Base-by-base conservation (phyloP, 2,329 filamentous ascomycete species). In the Myriosclerotinia duriaeana region DNA sequence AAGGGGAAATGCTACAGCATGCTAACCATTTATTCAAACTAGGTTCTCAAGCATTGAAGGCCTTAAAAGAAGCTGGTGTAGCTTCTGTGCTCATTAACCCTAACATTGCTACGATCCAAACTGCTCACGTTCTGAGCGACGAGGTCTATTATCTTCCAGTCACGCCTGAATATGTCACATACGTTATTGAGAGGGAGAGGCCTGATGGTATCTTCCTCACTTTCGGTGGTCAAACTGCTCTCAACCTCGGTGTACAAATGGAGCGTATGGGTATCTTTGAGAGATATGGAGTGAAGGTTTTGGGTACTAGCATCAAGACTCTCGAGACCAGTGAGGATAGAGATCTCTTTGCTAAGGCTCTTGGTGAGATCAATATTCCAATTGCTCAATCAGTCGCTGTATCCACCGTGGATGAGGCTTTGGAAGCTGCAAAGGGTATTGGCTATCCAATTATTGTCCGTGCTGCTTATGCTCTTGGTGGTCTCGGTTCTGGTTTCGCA, bases 141-240 rank as follows among this genome's bases (percentile, higher is more conserved):
- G 93, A 98, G 82, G 91, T 98, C 76, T 98, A 98, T 85, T 98
- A 97, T 80, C 89, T 98, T 48, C 95, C 95, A 66, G 93, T 99
- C 75, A 99, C 95, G 22, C 91, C 94, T 71, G 94, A 98, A 85
- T 99, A 98, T 81, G 93, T 97, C 77, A 90, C 90, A 76, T 94
- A 98, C 80, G 94, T 99, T 69, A 98, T 99, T 78, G 93, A 98
- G 83, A 89, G 91, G 76, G 95, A 98, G 81, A 87, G 89, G 78
- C 95, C 95, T 53, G 95, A 99, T 82, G 95, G 94, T 75, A 96
- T 99, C 78, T 95, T 98, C 82, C 86, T 98, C 74, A 95, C 93
- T 62, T 99, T 98, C 75, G 95, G 95, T 80, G 95, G 95, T 63
- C 95, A 99, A 84, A 99, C 95, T 46, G 95, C 91, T 73, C 87